Conservation (phyloP, 257 asterid genomes). For the Cynanchum wilfordii region DNA sequence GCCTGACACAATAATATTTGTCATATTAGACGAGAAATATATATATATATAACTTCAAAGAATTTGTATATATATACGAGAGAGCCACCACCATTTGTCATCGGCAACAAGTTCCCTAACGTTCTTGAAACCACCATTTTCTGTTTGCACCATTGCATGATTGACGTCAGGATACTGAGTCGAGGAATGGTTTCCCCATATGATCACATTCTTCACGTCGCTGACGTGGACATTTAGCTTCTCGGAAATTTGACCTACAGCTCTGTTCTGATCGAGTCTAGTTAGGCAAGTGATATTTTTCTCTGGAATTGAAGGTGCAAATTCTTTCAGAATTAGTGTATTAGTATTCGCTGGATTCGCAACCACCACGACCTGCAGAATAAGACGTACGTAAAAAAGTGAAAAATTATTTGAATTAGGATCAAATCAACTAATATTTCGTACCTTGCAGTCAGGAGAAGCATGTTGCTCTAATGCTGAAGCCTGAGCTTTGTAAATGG, state of each 20-base stretch:
- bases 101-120: slow-evolving; percentile 47
- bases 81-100: slow-evolving; percentile 52
- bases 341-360: slow-evolving; percentile 91
- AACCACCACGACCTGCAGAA: slow-evolving; percentile 72
- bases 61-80: too few relatives aligned
- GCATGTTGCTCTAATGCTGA: slow-evolving; percentile 69
- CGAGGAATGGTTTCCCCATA: slow-evolving; percentile 93
- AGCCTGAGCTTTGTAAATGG: slow-evolving; percentile 74
- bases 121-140: slow-evolving; percentile 39
- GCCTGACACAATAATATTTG: slow-evolving; percentile 30
- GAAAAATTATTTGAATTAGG: too few relatives aligned
- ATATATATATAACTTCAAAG: neutral
- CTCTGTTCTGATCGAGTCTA: slow-evolving; percentile 81
- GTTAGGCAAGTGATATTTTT: slow-evolving; percentile 82
- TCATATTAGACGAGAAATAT: neutral
- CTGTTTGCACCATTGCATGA: slow-evolving; percentile 49
- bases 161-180: slow-evolving; percentile 81
- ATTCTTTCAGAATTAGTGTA: slow-evolving; percentile 66
- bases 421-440: too few relatives aligned
- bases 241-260: slow-evolving; percentile 58
- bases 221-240: slow-evolving; percentile 50
- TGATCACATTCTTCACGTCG: slow-evolving; percentile 64
- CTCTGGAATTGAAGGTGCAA: slow-evolving; percentile 60
- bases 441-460: slow-evolving; percentile 64
- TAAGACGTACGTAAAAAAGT: too few relatives aligned